Evolutionary conservation across 106 monocot species (phyloP).

Genomic region (Narthecium ossifragum): DNA sequence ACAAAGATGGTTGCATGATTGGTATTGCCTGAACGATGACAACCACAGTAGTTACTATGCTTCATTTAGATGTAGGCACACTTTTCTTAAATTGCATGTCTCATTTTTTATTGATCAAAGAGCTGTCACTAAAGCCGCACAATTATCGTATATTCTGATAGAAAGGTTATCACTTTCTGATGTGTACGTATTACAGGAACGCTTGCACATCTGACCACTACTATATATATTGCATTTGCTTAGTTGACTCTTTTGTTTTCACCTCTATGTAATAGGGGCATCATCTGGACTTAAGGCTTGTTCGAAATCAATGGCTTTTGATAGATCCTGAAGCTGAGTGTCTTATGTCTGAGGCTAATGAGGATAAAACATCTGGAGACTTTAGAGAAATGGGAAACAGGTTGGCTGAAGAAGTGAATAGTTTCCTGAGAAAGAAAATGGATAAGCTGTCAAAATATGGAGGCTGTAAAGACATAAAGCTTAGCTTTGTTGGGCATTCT

Average conservation of each 20-base stretch:
- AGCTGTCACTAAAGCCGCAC: too few species aligned
- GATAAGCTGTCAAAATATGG: conserved; percentile 76
- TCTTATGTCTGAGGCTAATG: conserved; percentile 93
- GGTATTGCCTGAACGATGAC: too few species aligned
- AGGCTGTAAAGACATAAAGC: conserved; percentile 73
- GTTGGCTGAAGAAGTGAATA: conserved; percentile 74
- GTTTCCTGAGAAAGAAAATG: conserved; percentile 65
- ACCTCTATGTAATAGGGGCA: conserved; percentile 52
- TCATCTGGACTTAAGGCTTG: conserved; percentile 88
- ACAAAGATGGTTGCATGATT: too few species aligned
- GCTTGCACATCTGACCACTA: too few species aligned
- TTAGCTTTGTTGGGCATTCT: conserved; percentile 98
- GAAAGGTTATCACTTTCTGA: too few species aligned
- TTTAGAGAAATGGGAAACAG: conserved; percentile 96
- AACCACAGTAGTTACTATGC: too few species aligned
- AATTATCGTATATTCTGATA: too few species aligned
- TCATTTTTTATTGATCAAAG: too few species aligned
- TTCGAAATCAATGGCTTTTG: conserved; percentile 96
- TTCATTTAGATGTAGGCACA: too few species aligned
- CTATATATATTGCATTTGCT: too few species aligned
- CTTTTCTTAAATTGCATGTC: too few species aligned
- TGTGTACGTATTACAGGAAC: too few species aligned
- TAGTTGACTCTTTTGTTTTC: conserved; percentile 2
- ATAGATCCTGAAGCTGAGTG: conserved; percentile 91
- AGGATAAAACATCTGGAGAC: conserved; percentile 91